phyloP scores from a whole-genome alignment of 1,139 yeast genomes.

The Suhomyces bolitotheri region DNA sequence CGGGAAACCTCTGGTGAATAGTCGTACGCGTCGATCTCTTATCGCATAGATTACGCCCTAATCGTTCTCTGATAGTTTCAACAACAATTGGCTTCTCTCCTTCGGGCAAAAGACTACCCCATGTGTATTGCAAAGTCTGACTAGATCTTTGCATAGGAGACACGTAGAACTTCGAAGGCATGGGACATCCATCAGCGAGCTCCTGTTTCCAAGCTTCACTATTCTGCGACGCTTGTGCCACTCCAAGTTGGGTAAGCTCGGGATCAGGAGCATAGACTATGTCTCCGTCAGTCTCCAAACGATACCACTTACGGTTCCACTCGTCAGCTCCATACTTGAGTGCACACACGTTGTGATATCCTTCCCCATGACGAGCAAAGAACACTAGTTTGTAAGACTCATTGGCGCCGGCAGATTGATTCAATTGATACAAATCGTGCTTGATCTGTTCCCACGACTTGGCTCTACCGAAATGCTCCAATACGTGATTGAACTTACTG shows the following conservation, averaged over 20 bases:
- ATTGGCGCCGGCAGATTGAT: constrained; percentile 24
- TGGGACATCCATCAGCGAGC: constrained; percentile 21
- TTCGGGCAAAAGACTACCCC: constrained; percentile 23
- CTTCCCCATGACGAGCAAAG: constrained; percentile 50
- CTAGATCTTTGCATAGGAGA: constrained; percentile 28
- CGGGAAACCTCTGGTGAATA: constrained; percentile 36
- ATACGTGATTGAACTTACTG: constrained; percentile 35
- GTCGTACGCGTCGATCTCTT: constrained; percentile 29
- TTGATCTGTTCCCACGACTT: constrained; percentile 36
- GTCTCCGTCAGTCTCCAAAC: constrained; percentile 42
- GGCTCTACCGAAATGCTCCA: constrained; percentile 40
- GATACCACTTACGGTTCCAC: constrained; percentile 46
- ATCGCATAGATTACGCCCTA: constrained; percentile 26
- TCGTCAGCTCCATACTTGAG: constrained; percentile 41
- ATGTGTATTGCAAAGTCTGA: constrained; percentile 23
- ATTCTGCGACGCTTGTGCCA: constrained; percentile 35
- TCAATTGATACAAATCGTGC: constrained; percentile 29
- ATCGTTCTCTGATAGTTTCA: constrained; percentile 18
- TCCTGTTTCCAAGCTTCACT: constrained; percentile 22
- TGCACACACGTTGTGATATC: constrained; percentile 46
- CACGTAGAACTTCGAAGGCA: constrained; percentile 26
- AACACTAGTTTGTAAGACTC: constrained; percentile 40
- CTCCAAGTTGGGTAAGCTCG: constrained; percentile 40
- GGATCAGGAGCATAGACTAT: constrained; percentile 52
- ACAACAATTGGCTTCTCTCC: constrained; percentile 16